A percentile compares a stretch with the other conserved stretches of the same genome.
These are phyloP conservation scores for Lactifluus echinatus DNA, from an alignment of 768 basidiomycete species.

Conservation along the genomic window DNA sequence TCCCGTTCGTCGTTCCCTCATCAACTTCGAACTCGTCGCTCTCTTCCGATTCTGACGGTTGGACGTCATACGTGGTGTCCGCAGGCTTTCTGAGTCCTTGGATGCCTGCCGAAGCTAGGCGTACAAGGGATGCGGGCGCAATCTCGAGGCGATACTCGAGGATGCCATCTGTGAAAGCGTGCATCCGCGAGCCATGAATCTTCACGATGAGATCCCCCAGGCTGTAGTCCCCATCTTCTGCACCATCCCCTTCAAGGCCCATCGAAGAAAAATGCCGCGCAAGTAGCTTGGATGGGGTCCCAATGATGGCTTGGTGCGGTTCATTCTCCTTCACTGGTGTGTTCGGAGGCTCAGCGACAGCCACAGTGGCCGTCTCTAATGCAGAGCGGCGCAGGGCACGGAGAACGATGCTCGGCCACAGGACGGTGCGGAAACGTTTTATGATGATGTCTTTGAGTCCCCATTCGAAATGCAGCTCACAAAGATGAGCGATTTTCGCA, in stretches of 20 bases:
- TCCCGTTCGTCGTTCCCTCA: conserved; percentile 38
- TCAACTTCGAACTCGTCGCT: conserved; percentile 39
- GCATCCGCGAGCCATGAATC: conserved; percentile 56
- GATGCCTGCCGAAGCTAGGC: conserved; percentile 56
- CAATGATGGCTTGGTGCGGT: conserved; percentile 16
- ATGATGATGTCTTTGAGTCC: conserved; percentile 75
- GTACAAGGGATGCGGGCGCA: conserved; percentile 56
- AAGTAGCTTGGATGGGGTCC: conserved; percentile 45
- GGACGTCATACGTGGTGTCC: conserved; percentile 20
- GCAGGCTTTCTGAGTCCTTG: conserved; percentile 43
- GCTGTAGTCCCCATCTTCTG: conserved; percentile 29
- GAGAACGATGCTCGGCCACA: conserved; percentile 70
- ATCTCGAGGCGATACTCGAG: conserved; percentile 79
- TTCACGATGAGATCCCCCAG: conserved; percentile 46
- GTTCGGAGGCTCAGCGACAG: conserved; percentile 27
- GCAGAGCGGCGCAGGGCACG: conserved; percentile 61
- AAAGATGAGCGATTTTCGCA: conserved; percentile 61
- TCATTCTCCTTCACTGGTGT: conserved; percentile 1
- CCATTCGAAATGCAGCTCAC: conserved; percentile 91
- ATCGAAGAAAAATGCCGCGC: conserved; percentile 46
- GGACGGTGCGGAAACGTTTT: conserved; percentile 73
- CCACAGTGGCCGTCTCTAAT: conserved; percentile 26
- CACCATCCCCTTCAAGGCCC: conserved; percentile 26
- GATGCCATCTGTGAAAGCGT: conserved; percentile 60
- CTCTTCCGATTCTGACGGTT: conserved; percentile 37